phyloP scores from a whole-genome alignment of 345 rosid genomes.

The Corymbia maculata region DNA sequence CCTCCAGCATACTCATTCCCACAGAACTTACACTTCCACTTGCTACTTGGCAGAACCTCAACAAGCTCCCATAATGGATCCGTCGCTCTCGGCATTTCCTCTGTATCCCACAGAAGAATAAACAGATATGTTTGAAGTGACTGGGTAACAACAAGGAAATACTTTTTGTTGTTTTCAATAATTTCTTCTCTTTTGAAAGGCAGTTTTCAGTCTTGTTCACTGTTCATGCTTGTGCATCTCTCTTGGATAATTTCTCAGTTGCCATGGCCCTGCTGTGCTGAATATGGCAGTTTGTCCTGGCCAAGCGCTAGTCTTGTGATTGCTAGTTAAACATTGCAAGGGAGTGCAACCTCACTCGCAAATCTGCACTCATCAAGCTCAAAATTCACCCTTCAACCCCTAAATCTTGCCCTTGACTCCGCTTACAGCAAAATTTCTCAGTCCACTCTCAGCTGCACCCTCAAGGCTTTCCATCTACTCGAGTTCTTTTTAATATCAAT shows the following conservation, averaged over 20 bases:
- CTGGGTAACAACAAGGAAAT: neutral
- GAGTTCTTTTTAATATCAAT: too few relatives aligned
- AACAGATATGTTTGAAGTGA: neutral
- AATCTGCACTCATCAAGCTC: neutral
- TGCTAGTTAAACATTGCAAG: neutral
- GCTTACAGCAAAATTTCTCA: too few relatives aligned
- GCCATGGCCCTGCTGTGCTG: neutral
- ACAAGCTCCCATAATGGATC: neutral
- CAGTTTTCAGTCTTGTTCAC: neutral
- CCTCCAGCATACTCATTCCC: neutral
- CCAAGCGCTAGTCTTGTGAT: neutral
- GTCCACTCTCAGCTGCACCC: too few relatives aligned
- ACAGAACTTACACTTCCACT: neutral
- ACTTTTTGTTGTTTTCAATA: neutral
- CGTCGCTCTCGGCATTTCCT: conserved; percentile 21
- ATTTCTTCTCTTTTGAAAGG: neutral
- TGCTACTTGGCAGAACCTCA: neutral
- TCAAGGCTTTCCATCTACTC: too few relatives aligned
- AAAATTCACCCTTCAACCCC: too few relatives aligned
- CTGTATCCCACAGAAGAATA: conserved; percentile 25
- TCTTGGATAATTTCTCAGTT: neutral
- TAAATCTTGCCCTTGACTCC: neutral
- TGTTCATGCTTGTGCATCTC: neutral
- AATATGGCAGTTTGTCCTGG: neutral
- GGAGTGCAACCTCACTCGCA: neutral